Evolutionary conservation across 1,139 yeast species (phyloP), one percentile per base, ranked within the genome.

Genomic region (Suhomyces anneliseae): DNA sequence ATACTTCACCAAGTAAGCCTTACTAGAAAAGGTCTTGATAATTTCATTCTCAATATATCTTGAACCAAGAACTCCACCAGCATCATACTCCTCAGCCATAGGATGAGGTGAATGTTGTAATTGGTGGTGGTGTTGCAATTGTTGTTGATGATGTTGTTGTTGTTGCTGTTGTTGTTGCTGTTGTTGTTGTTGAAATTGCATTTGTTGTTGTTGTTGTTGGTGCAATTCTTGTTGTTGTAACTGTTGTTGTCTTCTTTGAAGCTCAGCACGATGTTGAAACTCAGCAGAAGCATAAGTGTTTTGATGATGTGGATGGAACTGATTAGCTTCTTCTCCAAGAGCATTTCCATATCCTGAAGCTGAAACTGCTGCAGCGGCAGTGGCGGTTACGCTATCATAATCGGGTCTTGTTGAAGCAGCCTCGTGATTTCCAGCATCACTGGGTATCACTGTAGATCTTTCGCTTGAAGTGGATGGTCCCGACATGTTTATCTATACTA

Each of bases 41-140:
- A 75, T 70, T 54, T 74, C 79, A 52, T 74, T 74, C 51, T 75
- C 79, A 44, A 67, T 63, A 54, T 61, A 75, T 48, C 69, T 59
- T 10, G 74, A 69, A 24, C 57, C 53, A 40, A 56, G 55, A 27
- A 53, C 41, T 4, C 56, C 57, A 4, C 54, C 53, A 33, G 48
- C 50, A 38, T 54, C 55, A 35, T 51, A 53, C 35, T 55, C 56
- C 12, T 55, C 60, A 24, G 51, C 44, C 29, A 43, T 39, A 7
- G 34, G 40, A 27, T 49, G 52, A 14, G 49, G 50, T 19, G 44
- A 40, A 34, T 41, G 39, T 24, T 46, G 55, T 34, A 45, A 31
- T 38, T 45, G 54, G 42, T 47, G 53, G 36, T 42, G 49, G 34
- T 47, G 52, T 14, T 40, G 47, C 38, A 38, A 42, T 26, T 47